These are phyloP conservation scores for Hortaea werneckii DNA, from an alignment of 2,329 filamentous ascomycete species.

Conservation along the genomic window DNA sequence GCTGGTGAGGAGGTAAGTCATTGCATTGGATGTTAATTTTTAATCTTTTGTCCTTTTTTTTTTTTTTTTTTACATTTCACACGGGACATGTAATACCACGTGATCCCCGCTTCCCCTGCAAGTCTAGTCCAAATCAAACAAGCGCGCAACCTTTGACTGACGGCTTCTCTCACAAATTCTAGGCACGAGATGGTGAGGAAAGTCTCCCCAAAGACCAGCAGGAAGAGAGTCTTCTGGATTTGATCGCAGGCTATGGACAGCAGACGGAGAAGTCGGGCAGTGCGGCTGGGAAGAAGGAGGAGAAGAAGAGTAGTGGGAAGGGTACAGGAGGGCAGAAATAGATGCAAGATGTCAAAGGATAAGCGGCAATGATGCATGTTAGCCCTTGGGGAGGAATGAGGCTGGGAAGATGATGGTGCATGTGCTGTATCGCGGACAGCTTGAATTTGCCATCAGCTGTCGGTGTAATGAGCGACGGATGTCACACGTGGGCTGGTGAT, in stretches of 20 bases:
- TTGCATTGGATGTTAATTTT: background rate
- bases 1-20: constrained; percentile 18
- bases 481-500: too few relatives aligned
- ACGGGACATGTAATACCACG: background rate
- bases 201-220: constrained; percentile 29
- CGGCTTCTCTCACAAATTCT: background rate
- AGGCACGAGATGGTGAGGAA: constrained; percentile 41
- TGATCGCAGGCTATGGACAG: constrained; percentile 41
- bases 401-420: too few relatives aligned
- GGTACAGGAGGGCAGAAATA: too few relatives aligned
- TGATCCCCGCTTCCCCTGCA: too few relatives aligned
- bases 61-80: background rate
- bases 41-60: background rate
- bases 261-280: constrained; percentile 33
- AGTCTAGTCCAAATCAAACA: background rate
- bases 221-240: constrained; percentile 47
- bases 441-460: too few relatives aligned
- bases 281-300: constrained; percentile 26
- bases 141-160: background rate
- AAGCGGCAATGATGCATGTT: too few relatives aligned
- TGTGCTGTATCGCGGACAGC: too few relatives aligned
- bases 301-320: constrained; percentile 26
- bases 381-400: too few relatives aligned
- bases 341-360: too few relatives aligned
- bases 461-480: too few relatives aligned